phyloP scores from a whole-genome alignment of 2,329 filamentous ascomycete species.

The Macrophomina tecta region DNA sequence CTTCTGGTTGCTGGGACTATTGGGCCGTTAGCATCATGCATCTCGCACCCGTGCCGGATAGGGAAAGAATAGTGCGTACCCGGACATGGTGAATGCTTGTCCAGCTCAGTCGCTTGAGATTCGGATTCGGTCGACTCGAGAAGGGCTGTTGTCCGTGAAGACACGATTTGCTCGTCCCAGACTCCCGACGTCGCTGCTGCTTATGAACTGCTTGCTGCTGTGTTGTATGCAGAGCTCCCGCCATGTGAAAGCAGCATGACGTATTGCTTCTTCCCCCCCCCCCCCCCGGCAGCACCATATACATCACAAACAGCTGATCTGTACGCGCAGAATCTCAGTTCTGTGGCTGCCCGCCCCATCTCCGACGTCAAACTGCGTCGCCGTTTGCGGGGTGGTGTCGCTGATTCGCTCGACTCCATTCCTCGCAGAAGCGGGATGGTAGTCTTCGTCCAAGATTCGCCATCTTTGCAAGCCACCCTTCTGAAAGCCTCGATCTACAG shows the following conservation, averaged over 20 bases:
- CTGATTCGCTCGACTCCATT: slow-evolving; percentile 18
- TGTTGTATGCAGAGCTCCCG: background rate
- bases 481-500: background rate
- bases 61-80: slow-evolving; percentile 7
- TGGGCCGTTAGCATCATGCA: background rate
- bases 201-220: background rate
- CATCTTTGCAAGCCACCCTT: background rate
- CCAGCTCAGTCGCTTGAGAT: background rate
- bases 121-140: background rate
- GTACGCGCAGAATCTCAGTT: background rate
- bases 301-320: background rate
- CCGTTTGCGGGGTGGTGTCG: slow-evolving; percentile 15
- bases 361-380: slow-evolving; percentile 23
- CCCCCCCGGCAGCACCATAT: slow-evolving; percentile 6
- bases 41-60: background rate
- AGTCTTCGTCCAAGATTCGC: background rate
- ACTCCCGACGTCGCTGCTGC: background rate
- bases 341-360: background rate
- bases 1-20: slow-evolving; percentile 24
- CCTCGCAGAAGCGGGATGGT: slow-evolving; percentile 5
- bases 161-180: background rate
- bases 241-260: slow-evolving; percentile 14
- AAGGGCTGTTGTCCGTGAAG: background rate
- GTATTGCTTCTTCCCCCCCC: background rate
- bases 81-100: slow-evolving; percentile 3